Evolutionary conservation across 768 basidiomycete genomes (phyloP), one percentile per base, ranked within the genome.

Genomic region (Lactifluus piperatus): DNA sequence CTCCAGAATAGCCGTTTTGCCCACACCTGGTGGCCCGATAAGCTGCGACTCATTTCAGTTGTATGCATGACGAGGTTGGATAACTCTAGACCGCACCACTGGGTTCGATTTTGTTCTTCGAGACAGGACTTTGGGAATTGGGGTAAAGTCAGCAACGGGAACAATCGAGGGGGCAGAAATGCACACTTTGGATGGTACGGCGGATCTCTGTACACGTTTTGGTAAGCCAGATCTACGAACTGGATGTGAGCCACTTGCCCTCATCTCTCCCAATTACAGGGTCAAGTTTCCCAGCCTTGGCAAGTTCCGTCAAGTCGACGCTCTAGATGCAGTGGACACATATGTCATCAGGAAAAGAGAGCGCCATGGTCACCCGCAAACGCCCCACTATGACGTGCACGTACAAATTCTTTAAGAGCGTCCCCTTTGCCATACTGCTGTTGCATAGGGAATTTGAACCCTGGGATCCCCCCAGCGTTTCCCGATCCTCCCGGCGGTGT

Each of bases 31-130:
- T 26, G 89, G 85, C 6, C 90, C 88, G 55, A 91, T 88, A 47
- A 90, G 78, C 86, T 88, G 9, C 43, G 22, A 46, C 27, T 11
- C 5, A 18, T 1, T 5, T 34, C 43, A 13, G 56, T 18, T 26
- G 4, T 7, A 55, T 46, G 18, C 4, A 13, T 32, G 2, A 6
- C 6, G 7, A n/a, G n/a, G 13, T 34, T 10, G n/a, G 29, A 57
- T 13, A 29, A 18, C 13, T 20, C 14, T 7, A 4, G 53, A 16
- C 73, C 84, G 51, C 71, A 84, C 88, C 64, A 94, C 91, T 5
- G 92, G 93, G 66, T 95, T 94, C 8, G 88, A 91, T 71, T 97
- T 97, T 2, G 93, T 95, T 66, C 94, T 72, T 44, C 92, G 77
- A 26, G 90, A 93, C 9, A 94, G 75, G 66, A 94, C 89, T 91